These are phyloP conservation scores for Penicillium cinerascens DNA, from an alignment of 495 filamentous ascomycete genomes.

Conservation along the genomic window DNA sequence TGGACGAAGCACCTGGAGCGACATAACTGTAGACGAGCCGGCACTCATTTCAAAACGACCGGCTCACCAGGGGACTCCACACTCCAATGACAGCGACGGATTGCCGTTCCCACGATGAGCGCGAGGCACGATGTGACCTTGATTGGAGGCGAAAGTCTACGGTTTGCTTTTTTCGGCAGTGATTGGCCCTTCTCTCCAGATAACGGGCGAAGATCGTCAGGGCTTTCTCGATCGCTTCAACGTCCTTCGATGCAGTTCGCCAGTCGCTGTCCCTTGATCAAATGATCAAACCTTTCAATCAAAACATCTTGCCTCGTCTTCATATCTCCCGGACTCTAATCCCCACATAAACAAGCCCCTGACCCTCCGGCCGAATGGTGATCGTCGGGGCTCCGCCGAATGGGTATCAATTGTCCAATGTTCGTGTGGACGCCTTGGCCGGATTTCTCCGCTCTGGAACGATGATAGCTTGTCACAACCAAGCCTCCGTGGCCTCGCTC, in stretches of 20 bases:
- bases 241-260: background rate
- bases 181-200: constrained; percentile 5
- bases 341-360: background rate
- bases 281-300: background rate
- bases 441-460: constrained; percentile 21
- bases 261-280: background rate
- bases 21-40: background rate
- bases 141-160: background rate
- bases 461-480: constrained; percentile 18
- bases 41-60: background rate
- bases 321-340: background rate
- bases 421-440: constrained; percentile 12
- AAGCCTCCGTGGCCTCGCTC: constrained; percentile 15
- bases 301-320: background rate
- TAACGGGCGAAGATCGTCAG: constrained; percentile 25
- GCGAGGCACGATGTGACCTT: constrained; percentile 19
- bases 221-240: constrained; percentile 1
- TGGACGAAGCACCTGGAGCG: background rate
- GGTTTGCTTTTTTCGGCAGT: background rate
- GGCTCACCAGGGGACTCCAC: constrained; percentile 4
- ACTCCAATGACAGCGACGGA: constrained; percentile 11
- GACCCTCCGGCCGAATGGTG: constrained; percentile 11
- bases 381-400: constrained; percentile 20
- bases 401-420: constrained; percentile 7
- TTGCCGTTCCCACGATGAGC: background rate